Evolutionary conservation across 768 basidiomycete genomes (phyloP).

Genomic region (Harrya chromipes): DNA sequence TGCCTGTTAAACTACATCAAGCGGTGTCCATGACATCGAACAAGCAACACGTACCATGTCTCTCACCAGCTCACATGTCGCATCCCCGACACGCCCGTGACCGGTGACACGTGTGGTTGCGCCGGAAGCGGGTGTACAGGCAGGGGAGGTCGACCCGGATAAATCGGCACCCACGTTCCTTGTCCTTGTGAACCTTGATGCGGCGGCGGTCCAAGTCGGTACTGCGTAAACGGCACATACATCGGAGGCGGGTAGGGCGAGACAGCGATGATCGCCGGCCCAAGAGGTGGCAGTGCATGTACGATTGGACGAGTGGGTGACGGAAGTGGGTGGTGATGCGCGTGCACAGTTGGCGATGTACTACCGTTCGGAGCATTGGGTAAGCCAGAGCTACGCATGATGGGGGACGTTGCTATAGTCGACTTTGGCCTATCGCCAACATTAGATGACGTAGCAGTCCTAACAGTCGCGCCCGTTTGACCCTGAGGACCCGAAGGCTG

Average conservation of each 20-base stretch:
- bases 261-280: constrained; percentile 15
- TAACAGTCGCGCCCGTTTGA: neutral
- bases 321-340: constrained; percentile 5
- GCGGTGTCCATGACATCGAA: neutral
- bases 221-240: constrained; percentile 23
- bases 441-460: neutral
- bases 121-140: constrained; percentile 17
- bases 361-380: neutral
- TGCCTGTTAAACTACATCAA: neutral
- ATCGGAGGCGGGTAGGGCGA: constrained; percentile 18
- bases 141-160: constrained; percentile 16
- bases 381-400: neutral
- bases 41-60: neutral
- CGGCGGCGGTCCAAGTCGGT: constrained; percentile 14
- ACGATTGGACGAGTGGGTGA: constrained; percentile 9
- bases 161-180: constrained; percentile 24
- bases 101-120: constrained; percentile 11
- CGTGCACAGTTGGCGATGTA: constrained; percentile 3
- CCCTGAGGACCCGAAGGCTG: neutral
- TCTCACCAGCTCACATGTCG: constrained; percentile 25
- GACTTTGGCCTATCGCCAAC: constrained; percentile 4
- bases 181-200: constrained; percentile 12
- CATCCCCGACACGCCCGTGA: constrained; percentile 25
- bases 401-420: constrained; percentile 4
- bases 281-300: constrained; percentile 8